These are phyloP conservation scores for Solanum hybrid DNA, from an alignment of 305 asterid species.

Conservation along the genomic window DNA sequence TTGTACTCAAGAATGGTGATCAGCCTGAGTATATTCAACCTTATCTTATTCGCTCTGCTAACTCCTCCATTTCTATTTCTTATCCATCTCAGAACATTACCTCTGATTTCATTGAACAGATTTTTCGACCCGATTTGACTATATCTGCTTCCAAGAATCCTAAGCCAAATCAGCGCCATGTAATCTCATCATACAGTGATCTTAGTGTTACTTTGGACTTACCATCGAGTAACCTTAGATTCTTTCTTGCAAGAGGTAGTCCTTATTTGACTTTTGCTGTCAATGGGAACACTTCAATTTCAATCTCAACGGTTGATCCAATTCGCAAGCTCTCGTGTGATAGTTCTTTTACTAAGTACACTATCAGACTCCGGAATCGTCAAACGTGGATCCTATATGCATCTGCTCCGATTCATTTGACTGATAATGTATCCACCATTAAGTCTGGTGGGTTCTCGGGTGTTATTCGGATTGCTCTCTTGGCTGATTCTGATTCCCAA, in stretches of 20 bases:
- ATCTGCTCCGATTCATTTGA: not conserved
- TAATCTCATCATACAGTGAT: constrained; percentile 9
- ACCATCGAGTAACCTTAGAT: constrained; percentile 3
- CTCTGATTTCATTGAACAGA: not conserved
- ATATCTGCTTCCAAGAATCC: constrained; percentile 2
- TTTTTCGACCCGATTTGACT: constrained; percentile 2
- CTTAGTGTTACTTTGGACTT: constrained; percentile 10
- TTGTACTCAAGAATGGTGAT: constrained; percentile 9
- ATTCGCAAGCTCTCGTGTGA: not conserved
- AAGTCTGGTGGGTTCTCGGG: not conserved
- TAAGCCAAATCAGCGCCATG: not conserved
- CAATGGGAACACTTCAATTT: not conserved
- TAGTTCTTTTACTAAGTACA: constrained; percentile 2
- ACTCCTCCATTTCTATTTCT: constrained; percentile 2
- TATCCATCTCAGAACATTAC: constrained; percentile 1
- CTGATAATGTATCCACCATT: not conserved
- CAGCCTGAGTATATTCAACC: constrained; percentile 8
- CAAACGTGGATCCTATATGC: constrained; percentile 11
- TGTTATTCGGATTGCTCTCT: not conserved
- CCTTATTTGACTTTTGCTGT: constrained; percentile 9
- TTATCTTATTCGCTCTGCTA: constrained; percentile 8
- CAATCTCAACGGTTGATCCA: not conserved
- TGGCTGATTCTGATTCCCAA: not conserved
- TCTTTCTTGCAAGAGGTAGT: constrained; percentile 11
- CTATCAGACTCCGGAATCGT: not conserved